Evolutionary conservation across 495 filamentous ascomycete species (phyloP), one percentile per base, ranked within the genome.

Genomic region (Penicillium riverlandense): DNA sequence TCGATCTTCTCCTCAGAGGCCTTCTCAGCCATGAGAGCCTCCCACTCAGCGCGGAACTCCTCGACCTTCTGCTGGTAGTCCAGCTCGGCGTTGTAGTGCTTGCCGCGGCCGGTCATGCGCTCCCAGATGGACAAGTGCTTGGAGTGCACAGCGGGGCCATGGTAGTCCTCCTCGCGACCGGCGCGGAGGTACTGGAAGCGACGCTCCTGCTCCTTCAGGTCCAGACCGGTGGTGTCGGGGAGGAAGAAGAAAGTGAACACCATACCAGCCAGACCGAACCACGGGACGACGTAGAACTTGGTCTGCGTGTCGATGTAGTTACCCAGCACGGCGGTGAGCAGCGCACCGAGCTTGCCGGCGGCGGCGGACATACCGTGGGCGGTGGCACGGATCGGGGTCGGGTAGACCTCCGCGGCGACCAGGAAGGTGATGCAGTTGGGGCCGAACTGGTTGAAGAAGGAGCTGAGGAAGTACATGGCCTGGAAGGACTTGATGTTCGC

Each of bases 361-460:
- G 87, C 88, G 42, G 90, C 89, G 27, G 85, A 86, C 58, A 96
- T 79, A 49, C 89, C 90, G 71, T 96, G 90, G 37, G 90, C 89
- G 31, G 88, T 88, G 40, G 89, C 89, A 53, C 90, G 86, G 47
- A 96, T 83, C 5, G 87, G 84, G 0, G 89, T 94, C 2, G 90
- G 90, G 73, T 82, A 96, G 9, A 91, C 86, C 61, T 96, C 90
- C 27, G 87, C 90, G 27, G 90, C 89, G 14, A 91, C 86, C 45
- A 95, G 73, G 83, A 96, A 95, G 40, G 88, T 90, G 43, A 94
- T 86, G 42, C 78, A 79, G 75, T 95, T 96, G 64, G 90, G 88
- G 7, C 90, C 88, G 55, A 96, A 95, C 63, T 96, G 90, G 74
- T 92, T 94, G 81, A 96, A 96, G 74, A 96, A 95, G 33, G 84